Conservation (phyloP, 768 basidiomycete species). For the Suillus discolor region DNA sequence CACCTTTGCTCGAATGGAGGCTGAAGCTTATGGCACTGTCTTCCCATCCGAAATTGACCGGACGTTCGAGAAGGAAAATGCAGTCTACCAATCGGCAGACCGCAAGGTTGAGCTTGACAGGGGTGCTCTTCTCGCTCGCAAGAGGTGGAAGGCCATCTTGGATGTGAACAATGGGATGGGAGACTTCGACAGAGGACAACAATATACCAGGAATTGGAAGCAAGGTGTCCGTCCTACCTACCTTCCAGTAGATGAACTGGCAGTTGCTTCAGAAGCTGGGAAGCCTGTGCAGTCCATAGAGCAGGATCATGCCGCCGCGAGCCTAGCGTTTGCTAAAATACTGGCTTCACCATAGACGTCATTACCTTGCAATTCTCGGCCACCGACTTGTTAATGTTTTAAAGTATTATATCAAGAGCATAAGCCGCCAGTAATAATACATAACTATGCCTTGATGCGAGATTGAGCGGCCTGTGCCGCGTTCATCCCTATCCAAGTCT, state of each 20-base stretch:
- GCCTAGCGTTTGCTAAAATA: slow-evolving; percentile 17
- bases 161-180: slow-evolving; percentile 41
- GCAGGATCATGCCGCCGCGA: background rate
- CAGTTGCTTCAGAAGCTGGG: slow-evolving; percentile 24
- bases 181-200: slow-evolving; percentile 71
- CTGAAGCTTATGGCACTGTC: slow-evolving; percentile 68
- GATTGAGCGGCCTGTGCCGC: slow-evolving; percentile 86
- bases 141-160: slow-evolving; percentile 76
- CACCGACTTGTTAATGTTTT: background rate
- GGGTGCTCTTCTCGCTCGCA: slow-evolving; percentile 63
- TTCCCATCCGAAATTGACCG: slow-evolving; percentile 67
- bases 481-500: slow-evolving; percentile 98
- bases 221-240: slow-evolving; percentile 70
- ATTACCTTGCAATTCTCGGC: background rate
- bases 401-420: slow-evolving; percentile 3
- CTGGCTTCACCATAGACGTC: background rate
- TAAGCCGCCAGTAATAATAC: slow-evolving; percentile 8
- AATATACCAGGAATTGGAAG: slow-evolving; percentile 75
- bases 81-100: slow-evolving; percentile 60
- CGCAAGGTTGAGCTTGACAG: slow-evolving; percentile 57
- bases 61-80: slow-evolving; percentile 63
- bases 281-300: slow-evolving; percentile 17
- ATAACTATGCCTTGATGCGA: slow-evolving; percentile 47
- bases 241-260: slow-evolving; percentile 50
- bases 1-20: slow-evolving; percentile 78